Base-by-base conservation (phyloP, 441 rosid genomes). In the Metrosideros polymorpha region DNA sequence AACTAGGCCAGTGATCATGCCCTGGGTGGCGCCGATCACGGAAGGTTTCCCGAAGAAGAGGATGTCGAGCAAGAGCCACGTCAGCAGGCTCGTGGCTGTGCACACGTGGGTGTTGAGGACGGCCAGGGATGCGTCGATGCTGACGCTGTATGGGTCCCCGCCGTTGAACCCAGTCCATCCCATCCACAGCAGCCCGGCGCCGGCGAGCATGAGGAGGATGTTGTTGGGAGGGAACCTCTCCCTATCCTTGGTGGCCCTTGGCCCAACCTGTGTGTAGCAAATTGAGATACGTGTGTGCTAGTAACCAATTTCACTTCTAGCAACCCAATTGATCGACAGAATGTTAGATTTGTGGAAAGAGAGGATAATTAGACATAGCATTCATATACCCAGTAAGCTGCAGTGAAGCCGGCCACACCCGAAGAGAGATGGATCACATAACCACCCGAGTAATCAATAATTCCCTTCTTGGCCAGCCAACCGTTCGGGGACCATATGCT, bases 171-270 rank as follows among this genome's bases (percentile, higher is more conserved):
- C 90, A 30, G 88, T 66, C 90, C 87, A 86, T 32, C 88, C 90
- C 88, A 88, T 51, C 88, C 88, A 82, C n/a, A 84, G 85, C 39
- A 88, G 24, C 22, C 86, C 90, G 51, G 88, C 88, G 43, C 88
- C 88, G 0, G 86, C 90, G 12, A 86, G 71, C 63, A 87, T 87
- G 50, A 79, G 66, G 19, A 61, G 27, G 47, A 88, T 47, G 76
- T 88, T 86, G 82, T 88, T 88, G 6, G 88, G 86, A 15, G 85
- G 88, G 43, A 86, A 88, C 56, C 85, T 52, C 14, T 88, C 90
- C 50, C 91, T 90, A 59, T 94, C 95, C 82, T 91, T 89, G 52
- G 89, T 91, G 6, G 87, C 24, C 79, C 94, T 89, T 1, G 88
- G 88, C 57, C 88, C 88, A 30, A 86, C 90, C 90, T 88, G 75